Evolutionary conservation across 257 asterid genomes (phyloP).

Genomic region (Avicennia marina): DNA sequence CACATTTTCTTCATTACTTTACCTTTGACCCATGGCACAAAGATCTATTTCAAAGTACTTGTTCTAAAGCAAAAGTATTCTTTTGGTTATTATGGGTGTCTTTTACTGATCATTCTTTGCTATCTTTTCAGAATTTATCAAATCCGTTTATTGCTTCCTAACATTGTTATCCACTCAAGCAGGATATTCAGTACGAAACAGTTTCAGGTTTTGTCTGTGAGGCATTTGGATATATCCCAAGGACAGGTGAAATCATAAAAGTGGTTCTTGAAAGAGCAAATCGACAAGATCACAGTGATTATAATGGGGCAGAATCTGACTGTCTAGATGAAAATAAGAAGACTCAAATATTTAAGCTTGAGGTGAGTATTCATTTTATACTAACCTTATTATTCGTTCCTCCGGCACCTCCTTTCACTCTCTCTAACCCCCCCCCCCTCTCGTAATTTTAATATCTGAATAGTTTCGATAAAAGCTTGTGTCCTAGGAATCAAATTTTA

Average conservation of each 20-base stretch:
- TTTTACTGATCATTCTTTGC: background rate
- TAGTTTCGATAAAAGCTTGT: no score
- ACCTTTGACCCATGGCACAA: no score
- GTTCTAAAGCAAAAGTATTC: no score
- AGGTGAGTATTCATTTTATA: slow-evolving; percentile 40
- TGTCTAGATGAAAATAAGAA: slow-evolving; percentile 55
- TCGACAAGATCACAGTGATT: slow-evolving; percentile 64
- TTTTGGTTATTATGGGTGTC: background rate
- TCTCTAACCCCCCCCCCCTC: no score
- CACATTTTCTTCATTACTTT: background rate
- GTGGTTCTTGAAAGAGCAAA: slow-evolving; percentile 74
- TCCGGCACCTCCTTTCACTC: no score
- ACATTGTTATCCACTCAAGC: slow-evolving; percentile 24
- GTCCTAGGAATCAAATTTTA: background rate
- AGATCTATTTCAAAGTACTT: no score
- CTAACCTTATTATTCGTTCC: background rate
- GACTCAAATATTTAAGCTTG: slow-evolving; percentile 81
- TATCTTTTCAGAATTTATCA: slow-evolving; percentile 6
- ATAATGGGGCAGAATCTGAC: slow-evolving; percentile 44
- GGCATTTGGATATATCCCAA: slow-evolving; percentile 97
- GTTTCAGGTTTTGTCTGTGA: slow-evolving; percentile 97
- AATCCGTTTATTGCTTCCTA: slow-evolving; percentile 7
- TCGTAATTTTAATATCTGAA: no score
- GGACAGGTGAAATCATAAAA: slow-evolving; percentile 88
- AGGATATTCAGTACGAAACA: slow-evolving; percentile 96